Evolutionary conservation across 78 protist species (phyloP), one percentile per base, ranked within the genome.

Genomic region (Dictyostelium capitatum): DNA sequence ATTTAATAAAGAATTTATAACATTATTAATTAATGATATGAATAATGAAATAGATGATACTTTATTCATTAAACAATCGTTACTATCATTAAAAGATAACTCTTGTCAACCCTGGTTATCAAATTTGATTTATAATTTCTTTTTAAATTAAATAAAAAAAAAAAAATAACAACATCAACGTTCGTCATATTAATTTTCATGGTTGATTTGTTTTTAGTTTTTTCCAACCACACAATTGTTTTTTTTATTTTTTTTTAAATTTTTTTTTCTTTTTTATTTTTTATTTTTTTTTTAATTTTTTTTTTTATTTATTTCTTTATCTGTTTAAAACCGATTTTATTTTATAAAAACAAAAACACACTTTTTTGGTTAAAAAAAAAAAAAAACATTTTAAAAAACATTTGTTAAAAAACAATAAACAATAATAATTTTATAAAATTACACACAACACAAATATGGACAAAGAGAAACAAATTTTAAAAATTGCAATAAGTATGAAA

Each of bases 21-120:
- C 48, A 14, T 4, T 19, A 41, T 51, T 82, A 30, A 82, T 82
- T 75, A 64, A 67, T 20, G 56, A 72, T n/a, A 15, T 65, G 6
- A 0, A n/a, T 25, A 19, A 2, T 20, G 37, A 17, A 6, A 37
- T 37, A 37, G 43, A 37, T 37, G 59, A 37, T 47, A 11, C 20
- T 1, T 19, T 43, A 46, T 72, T 46, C 5, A 72, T 4, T 19
- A 11, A 14, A 46, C 8, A 11, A 37, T 37, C 79, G 17, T 12
- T 72, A 25, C 7, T 4, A 10, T 72, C 79, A 72, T 9, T 72
- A 9, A 10, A 6, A 4, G 56, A 72, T 6, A 51, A 51, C 56
- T 51, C 56, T 51, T 51, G 15, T 51, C 56, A 14, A 51, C 2
- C 43, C 43, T 37, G 43, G 43, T 37, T 37, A 51, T 14, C 15